Evolutionary conservation across 2,329 filamentous ascomycete genomes (phyloP).

Genomic region (Trichoderma semiorbis): DNA sequence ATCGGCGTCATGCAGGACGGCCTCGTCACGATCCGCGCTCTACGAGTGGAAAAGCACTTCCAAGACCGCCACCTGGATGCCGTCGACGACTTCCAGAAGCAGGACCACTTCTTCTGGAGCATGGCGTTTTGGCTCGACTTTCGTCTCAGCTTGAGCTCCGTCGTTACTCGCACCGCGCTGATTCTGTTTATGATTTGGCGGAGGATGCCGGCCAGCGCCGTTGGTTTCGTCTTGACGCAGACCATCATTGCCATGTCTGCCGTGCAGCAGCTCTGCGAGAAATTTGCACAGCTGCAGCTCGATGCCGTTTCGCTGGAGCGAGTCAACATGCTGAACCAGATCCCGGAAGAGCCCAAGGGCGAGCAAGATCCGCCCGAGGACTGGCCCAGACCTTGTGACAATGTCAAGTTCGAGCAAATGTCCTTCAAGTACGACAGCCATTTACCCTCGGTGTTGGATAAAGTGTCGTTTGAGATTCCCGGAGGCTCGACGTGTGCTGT

Average conservation of each 20-base stretch:
- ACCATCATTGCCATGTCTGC: slow-evolving; percentile 36
- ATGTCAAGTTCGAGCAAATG: slow-evolving; percentile 72
- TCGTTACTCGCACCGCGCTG: slow-evolving; percentile 68
- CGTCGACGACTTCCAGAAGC: slow-evolving; percentile 85
- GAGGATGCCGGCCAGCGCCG: slow-evolving; percentile 71
- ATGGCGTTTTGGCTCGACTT: slow-evolving; percentile 82
- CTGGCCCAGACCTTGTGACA: slow-evolving; percentile 71
- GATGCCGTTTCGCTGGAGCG: slow-evolving; percentile 89
- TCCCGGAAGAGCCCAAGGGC: slow-evolving; percentile 71
- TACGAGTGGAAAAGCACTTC: slow-evolving; percentile 74
- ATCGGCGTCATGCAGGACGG: slow-evolving; percentile 86
- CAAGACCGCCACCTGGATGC: slow-evolving; percentile 75
- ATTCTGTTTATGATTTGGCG: slow-evolving; percentile 72
- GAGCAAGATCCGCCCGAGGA: slow-evolving; percentile 65
- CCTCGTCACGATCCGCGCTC: slow-evolving; percentile 80
- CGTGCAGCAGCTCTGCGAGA: slow-evolving; percentile 61
- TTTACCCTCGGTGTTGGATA: slow-evolving; percentile 67
- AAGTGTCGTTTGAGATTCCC: slow-evolving; percentile 70
- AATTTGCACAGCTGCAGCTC: slow-evolving; percentile 84
- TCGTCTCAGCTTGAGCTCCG: slow-evolving; percentile 62
- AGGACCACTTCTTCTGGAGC: slow-evolving; percentile 95
- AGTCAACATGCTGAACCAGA: slow-evolving; percentile 73
- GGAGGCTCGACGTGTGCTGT: slow-evolving; percentile 61
- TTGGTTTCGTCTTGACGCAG: slow-evolving; percentile 74
- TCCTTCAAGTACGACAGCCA: slow-evolving; percentile 77